phyloP scores from a whole-genome alignment of 805 yeast genomes.

The Kuraishia molischiana region DNA sequence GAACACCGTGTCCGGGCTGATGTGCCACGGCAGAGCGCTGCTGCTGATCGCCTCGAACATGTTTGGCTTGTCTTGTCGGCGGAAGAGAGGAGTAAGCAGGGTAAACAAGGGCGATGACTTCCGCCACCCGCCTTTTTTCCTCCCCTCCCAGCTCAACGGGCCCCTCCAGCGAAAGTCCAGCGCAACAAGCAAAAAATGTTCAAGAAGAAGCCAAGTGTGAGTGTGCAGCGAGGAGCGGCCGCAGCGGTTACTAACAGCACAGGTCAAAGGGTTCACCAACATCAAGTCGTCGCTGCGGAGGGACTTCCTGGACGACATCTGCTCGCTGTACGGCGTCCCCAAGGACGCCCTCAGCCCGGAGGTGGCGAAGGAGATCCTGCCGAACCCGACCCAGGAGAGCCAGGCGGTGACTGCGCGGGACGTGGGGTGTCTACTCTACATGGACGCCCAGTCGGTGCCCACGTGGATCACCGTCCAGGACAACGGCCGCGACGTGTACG shows the following conservation, averaged over 20 bases:
- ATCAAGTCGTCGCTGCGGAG: constrained; percentile 77
- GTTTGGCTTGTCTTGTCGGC: too few relatives aligned
- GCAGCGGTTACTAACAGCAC: too few relatives aligned
- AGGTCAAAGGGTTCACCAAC: constrained; percentile 64
- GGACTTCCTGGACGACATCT: constrained; percentile 33
- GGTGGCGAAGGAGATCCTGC: constrained; percentile 23
- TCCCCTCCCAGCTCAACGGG: too few relatives aligned
- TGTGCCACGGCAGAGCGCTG: background rate
- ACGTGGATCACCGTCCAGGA: constrained; percentile 46
- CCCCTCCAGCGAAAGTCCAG: too few relatives aligned
- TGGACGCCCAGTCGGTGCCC: constrained; percentile 56
- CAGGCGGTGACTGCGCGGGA: constrained; percentile 45
- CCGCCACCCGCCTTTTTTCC: too few relatives aligned
- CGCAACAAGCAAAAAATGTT: too few relatives aligned
- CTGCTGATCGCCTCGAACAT: background rate
- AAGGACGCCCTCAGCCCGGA: constrained; percentile 29
- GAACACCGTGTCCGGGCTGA: background rate
- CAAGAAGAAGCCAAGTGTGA: constrained; percentile 36
- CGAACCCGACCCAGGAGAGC: constrained; percentile 51
- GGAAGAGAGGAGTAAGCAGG: too few relatives aligned
- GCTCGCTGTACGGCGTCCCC: constrained; percentile 29
- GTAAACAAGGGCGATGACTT: too few relatives aligned
- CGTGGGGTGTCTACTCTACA: constrained; percentile 52
- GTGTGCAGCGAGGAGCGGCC: constrained; percentile 13
- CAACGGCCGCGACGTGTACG: constrained; percentile 37